Evolutionary conservation across 345 rosid genomes (phyloP).

Genomic region (Carallia brachiata): DNA sequence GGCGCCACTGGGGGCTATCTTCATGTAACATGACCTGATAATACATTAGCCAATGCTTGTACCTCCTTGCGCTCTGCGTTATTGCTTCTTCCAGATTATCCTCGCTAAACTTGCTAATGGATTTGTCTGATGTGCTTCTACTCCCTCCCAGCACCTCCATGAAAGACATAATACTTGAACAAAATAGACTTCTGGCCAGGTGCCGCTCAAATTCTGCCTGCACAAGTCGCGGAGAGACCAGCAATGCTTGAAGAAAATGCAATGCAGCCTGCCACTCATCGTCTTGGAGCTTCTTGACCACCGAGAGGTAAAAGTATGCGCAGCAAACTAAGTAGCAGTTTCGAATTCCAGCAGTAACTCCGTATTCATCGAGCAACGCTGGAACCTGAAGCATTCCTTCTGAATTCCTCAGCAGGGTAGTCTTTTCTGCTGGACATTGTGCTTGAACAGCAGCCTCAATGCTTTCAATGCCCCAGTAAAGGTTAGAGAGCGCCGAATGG

Average conservation of each 20-base stretch:
- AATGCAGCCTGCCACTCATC: conserved; percentile 70
- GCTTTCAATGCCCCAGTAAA: conserved; percentile 69
- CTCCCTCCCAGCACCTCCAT: conserved; percentile 7
- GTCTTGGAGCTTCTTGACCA: conserved; percentile 52
- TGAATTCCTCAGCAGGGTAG: conserved; percentile 37
- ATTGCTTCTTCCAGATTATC: conserved; percentile 28
- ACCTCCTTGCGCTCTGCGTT: conserved; percentile 49
- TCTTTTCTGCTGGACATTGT: conserved; percentile 34
- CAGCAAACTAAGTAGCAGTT: conserved; percentile 37
- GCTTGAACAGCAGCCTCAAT: conserved; percentile 56
- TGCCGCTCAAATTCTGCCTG: conserved; percentile 45
- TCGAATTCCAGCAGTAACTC: conserved; percentile 57
- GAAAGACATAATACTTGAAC: conserved; percentile 11
- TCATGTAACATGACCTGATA: conserved; percentile 60
- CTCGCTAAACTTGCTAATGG: conserved; percentile 9
- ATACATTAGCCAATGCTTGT: conserved; percentile 73
- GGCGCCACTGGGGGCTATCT: conserved; percentile 33
- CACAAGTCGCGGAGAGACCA: conserved; percentile 53
- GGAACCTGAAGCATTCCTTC: conserved; percentile 89
- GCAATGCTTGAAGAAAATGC: conserved; percentile 65
- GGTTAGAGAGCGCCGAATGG: conserved; percentile 62
- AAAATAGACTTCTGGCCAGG: conserved; percentile 49
- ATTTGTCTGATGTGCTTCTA: conserved; percentile 1
- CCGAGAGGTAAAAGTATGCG: conserved; percentile 27
- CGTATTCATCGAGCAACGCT: conserved; percentile 77